Base-by-base conservation (phyloP, 2,329 filamentous ascomycete species). In the Cladosporium sp. region DNA sequence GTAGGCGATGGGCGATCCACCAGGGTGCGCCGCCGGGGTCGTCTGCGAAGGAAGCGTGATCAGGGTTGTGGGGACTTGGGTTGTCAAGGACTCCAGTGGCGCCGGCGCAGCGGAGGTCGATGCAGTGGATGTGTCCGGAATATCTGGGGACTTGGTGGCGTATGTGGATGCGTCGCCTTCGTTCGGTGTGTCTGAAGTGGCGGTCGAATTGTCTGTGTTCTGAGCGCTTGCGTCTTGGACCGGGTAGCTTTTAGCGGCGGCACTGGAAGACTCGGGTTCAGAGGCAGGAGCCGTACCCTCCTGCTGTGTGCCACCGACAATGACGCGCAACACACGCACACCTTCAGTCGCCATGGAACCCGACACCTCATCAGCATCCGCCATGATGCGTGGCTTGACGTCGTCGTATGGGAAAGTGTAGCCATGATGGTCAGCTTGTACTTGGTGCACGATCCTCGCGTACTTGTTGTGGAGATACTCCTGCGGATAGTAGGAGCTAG, bases 391-490 rank as follows among this genome's bases (percentile, higher is more conserved):
- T 0, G 86, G 82, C 64, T 85, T 85, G n/a, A 91, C 88, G 73
- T 91, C 88, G 71, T 91, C 89, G 70, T 90, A 91, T 0, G 88
- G 79, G 72, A 90, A 91, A 0, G 87, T 85, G 73, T 91, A 91
- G 0, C 88, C 89, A 58, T 80, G 79, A 2, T 83, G 82, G 71
- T 89, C 86, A 1, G 81, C 72, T 76, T 89, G 85, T 46, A 85
- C 80, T 34, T 81, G 74, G 76, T 90, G 88, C 1, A 90, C 81
- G 59, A 89, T 80, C 7, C 84, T 79, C 56, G 83, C 79, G 73
- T 88, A 90, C 72, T 87, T 85, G 71, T 83, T 83, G 48, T 69
- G 72, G 11, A 74, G 72, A 30, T 34, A 57, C 2, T 66, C 53
- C 21, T 25, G 66, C 2, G 73, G 76, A 73, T 86, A 86, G 75